phyloP scores from a whole-genome alignment of 2,329 filamentous ascomycete genomes.

The Teratosphaeria zuluensis region DNA sequence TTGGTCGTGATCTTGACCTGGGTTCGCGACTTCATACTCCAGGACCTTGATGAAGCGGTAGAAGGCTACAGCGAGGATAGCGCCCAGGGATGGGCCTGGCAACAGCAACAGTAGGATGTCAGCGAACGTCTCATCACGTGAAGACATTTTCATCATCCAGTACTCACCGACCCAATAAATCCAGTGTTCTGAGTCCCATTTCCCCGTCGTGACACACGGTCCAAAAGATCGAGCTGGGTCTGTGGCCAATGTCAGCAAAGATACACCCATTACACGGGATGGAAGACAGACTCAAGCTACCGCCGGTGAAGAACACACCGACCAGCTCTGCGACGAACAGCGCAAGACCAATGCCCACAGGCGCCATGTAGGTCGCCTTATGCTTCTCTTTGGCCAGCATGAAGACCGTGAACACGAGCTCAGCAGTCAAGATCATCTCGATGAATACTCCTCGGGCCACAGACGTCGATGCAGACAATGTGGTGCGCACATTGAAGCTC shows the following conservation, averaged over 20 bases:
- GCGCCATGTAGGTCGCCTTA: constrained; percentile 60
- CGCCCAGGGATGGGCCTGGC: constrained; percentile 1
- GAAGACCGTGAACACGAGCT: constrained; percentile 55
- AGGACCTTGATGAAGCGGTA: constrained; percentile 32
- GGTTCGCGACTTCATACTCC: constrained; percentile 35
- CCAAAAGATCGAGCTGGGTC: constrained; percentile 23
- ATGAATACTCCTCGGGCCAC: constrained; percentile 54
- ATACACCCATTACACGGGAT: too few relatives aligned
- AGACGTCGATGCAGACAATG: constrained; percentile 42
- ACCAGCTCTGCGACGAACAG: constrained; percentile 54
- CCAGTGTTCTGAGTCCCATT: constrained; percentile 22
- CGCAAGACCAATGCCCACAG: constrained; percentile 60
- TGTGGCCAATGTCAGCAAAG: constrained; percentile 13
- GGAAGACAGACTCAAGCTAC: constrained; percentile 22
- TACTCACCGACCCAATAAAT: constrained; percentile 18
- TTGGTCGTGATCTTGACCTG: constrained; percentile 11
- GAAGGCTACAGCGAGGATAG: constrained; percentile 26
- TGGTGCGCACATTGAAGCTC: constrained; percentile 46
- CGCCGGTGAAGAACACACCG: constrained; percentile 35
- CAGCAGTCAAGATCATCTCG: constrained; percentile 56
- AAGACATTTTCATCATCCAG: neutral
- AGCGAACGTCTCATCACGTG: neutral
- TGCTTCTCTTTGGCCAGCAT: constrained; percentile 64
- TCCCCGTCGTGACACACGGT: constrained; percentile 19
- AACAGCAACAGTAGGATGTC: neutral